Evolutionary conservation across 352 stramenopile species (phyloP), one percentile per base, ranked within the genome.

Genomic region (Pythium oligandrum): DNA sequence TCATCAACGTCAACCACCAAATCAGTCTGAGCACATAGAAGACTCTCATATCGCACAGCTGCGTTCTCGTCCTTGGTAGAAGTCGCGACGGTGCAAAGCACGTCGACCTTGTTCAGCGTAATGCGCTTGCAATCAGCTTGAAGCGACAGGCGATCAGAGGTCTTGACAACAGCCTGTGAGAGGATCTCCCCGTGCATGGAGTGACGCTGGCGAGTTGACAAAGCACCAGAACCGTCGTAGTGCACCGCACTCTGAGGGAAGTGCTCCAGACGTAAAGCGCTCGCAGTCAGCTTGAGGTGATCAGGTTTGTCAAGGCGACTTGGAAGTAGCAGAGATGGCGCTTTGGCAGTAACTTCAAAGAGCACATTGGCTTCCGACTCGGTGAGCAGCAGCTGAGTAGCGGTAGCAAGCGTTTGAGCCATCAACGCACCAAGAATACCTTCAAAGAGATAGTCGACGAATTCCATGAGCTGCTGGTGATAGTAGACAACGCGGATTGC

Each of bases 401-500:
- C 83, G 32, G 63, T 88, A 26, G 78, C 65, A 17, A 91, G 49
- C 6, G 81, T 92, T 34, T 90, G 68, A 32, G 66, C 85, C 40
- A 92, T 67, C 55, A 91, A 81, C 2, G 78, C 60, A 31, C 83
- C 83, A 37, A 92, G 59, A 36, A 94, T 75, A 8, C 83, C 83
- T 68, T 94, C 81, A 51, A 92, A 80, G 6, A 94, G 53, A 44
- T 91, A 94, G 51, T 94, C 83, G 7, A 79, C 73, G 7, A 94
- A 56, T 53, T 94, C 83, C 39, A 94, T 57, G 4, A 94, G 60
- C 48, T 94, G 83, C n/a, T 94, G 83, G 36, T 94, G 83, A 44
- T 87, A 90, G 51, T 94, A 94, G 11, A 94, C 82, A 42, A 88
- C 69, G 4, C 81, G 79, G 2, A 92, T 71, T 2, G 81, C 70